Evolutionary conservation across 139 green algal species (phyloP), one percentile per base, ranked within the genome.

Genomic region (Spirogloea muscicola): DNA sequence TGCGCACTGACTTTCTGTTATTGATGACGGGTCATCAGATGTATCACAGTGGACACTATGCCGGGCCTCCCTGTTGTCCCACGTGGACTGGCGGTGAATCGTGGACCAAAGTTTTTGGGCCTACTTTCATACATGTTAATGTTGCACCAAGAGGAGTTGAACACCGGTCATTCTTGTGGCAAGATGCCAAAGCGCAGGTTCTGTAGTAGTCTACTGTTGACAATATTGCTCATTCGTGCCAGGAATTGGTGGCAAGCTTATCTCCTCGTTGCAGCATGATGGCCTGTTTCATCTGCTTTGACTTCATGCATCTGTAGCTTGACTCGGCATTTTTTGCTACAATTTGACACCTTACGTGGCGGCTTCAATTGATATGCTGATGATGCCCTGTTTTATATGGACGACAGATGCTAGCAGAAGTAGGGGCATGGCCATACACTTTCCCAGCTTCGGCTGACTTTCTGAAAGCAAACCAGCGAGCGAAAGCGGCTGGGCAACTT

Each of bases 41-140:
- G 55, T 40, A 42, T 13, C 55, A 64, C 55, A 64, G 55, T 16
- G 10, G 10, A 10, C 55, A 64, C 36, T 64, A 64, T 13, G 55
- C 29, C 10, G 55, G 55, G 36, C 10, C 10, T 9, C 55, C 55
- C 10, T 16, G 10, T 9, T 27, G 13, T 13, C 10, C 55, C 55
- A 64, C 10, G 55, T 64, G 55, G 55, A 16, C 55, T 9, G 10
- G 39, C 10, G 55, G 55, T 13, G 55, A 64, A 13, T 10, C 29
- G 10, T 64, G 55, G 55, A 9, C 10, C 10, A 64, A 64, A 64
- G 36, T 64, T 9, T 64, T 64, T 64, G 55, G 55, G 36, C 55
- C 55, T 16, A 64, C 55, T 42, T 40, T 64, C 29, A 13, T 64
- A 13, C 39, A 64, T 13, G 55, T 64, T 13, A 64, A 64, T 16